These are phyloP conservation scores for Lasiodiplodia gonubiensis DNA, from an alignment of 2,329 filamentous ascomycete species.

Conservation along the genomic window DNA sequence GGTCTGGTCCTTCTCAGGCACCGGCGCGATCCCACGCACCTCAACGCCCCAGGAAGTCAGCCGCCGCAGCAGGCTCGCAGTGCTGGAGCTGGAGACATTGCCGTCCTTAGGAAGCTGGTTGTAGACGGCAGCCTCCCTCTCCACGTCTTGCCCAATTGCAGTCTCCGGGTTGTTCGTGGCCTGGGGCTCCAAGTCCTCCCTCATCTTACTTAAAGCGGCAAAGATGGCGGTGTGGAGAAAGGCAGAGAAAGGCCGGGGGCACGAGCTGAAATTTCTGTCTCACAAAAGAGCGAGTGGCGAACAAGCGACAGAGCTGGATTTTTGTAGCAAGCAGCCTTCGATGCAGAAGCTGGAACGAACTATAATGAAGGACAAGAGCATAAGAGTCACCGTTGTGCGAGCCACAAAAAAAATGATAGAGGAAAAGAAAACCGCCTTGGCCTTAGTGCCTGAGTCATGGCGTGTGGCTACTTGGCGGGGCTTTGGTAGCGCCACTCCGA, in stretches of 20 bases:
- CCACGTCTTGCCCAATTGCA: background rate
- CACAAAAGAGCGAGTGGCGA: background rate
- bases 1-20: constrained; percentile 60
- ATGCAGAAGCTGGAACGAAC: background rate
- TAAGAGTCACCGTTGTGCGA: background rate
- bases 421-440: background rate
- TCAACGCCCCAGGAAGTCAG: constrained; percentile 35
- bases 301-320: background rate
- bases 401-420: background rate
- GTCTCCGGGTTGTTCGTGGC: background rate
- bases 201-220: background rate
- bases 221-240: background rate
- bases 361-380: background rate
- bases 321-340: background rate
- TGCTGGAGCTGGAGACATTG: constrained; percentile 4
- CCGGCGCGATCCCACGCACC: constrained; percentile 59
- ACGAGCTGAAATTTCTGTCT: background rate
- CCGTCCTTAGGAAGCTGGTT: background rate
- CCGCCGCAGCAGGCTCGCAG: background rate
- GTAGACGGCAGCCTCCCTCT: background rate
- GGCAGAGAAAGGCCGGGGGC: background rate
- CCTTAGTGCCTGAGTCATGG: constrained; percentile 22
- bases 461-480: background rate
- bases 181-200: background rate
- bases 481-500: background rate